These are phyloP conservation scores for Bruguiera parviflora DNA, from an alignment of 345 rosid genomes.

Conservation along the genomic window DNA sequence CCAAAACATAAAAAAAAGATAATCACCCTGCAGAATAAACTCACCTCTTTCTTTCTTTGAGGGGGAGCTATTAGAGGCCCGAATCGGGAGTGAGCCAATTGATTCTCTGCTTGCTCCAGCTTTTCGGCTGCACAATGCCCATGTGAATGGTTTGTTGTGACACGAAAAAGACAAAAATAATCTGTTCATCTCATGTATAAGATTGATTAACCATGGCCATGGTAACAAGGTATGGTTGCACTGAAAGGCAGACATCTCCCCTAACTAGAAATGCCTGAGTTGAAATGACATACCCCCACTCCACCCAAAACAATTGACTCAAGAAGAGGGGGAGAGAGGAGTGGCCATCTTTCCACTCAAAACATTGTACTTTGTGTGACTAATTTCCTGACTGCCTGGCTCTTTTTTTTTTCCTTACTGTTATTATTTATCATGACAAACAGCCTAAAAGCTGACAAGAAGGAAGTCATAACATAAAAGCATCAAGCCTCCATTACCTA, in stretches of 20 bases:
- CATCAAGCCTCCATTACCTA: conserved; percentile 51
- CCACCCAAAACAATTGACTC: no score
- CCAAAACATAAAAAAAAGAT: neutral
- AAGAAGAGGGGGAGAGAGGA: no score
- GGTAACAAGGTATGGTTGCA: no score
- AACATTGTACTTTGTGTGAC: no score
- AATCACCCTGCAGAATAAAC: conserved; percentile 13
- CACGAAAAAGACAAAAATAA: neutral
- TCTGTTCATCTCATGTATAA: neutral
- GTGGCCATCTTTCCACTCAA: no score
- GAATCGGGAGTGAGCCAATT: conserved; percentile 74
- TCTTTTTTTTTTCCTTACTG: neutral
- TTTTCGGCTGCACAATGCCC: conserved; percentile 73
- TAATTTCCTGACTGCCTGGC: neutral
- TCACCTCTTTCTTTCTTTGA: conserved; percentile 89
- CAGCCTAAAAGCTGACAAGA: neutral
- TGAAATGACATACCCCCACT: no score
- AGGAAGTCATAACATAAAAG: neutral
- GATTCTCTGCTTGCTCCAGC: conserved; percentile 96
- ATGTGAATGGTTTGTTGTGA: conserved; percentile 3
- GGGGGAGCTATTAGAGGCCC: conserved; percentile 62
- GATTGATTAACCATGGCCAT: no score
- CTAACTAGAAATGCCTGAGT: no score
- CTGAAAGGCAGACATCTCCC: no score
- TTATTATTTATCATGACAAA: no score